A percentile compares a stretch with the other conserved stretches of the same genome.
phyloP scores from a whole-genome alignment of 305 asterid genomes.

The Fraxinus floribunda region DNA sequence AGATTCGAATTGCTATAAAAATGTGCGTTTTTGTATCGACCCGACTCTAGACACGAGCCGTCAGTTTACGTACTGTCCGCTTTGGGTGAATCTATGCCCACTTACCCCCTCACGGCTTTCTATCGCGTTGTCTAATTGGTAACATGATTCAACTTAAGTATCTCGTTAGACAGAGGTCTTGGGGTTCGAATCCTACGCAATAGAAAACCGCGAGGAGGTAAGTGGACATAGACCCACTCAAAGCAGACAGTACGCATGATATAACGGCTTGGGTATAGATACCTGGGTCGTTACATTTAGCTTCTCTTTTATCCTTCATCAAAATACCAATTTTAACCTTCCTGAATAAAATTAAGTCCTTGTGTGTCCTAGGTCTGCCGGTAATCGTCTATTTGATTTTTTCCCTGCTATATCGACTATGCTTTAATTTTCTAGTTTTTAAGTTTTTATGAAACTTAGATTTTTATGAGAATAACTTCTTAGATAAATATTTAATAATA shows the following conservation, averaged over 20 bases:
- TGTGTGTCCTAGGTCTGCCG: background rate
- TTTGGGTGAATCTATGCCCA: background rate
- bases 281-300: background rate
- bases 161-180: no score
- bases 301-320: background rate
- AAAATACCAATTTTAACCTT: background rate
- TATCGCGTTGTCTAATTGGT: background rate
- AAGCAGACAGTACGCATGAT: no score
- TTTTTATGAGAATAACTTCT: background rate
- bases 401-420: background rate
- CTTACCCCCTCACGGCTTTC: background rate
- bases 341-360: background rate
- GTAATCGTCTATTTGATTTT: background rate
- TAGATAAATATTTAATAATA: background rate
- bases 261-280: no score
- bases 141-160: no score
- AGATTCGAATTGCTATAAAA: no score
- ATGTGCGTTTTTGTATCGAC: background rate
- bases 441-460: background rate
- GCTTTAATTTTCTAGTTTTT: background rate
- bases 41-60: background rate
- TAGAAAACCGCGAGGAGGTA: no score
- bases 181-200: no score
- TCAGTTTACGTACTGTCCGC: no score
- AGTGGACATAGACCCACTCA: no score